Evolutionary conservation across 192 early-diverging fungal species (phyloP).

Genomic region (Dissophora ornata): DNA sequence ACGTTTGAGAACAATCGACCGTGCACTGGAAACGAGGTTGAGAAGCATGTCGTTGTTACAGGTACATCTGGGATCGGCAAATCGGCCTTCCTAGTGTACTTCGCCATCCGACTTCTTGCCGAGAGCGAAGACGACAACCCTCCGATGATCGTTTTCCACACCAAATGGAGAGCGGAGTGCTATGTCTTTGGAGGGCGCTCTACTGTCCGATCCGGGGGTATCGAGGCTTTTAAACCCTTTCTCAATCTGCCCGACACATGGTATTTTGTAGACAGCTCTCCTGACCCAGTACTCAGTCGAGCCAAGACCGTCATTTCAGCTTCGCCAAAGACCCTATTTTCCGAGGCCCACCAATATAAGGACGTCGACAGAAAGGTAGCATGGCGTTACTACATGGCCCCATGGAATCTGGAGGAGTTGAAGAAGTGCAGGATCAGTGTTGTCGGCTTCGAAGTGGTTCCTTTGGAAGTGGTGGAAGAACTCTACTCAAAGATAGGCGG

Average conservation of each 20-base stretch:
- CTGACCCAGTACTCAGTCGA: conserved; percentile 17
- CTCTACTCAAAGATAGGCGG: conserved; percentile 29
- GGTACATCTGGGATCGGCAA: conserved; percentile 31
- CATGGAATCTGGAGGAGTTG: conserved; percentile 19
- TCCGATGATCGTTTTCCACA: conserved; percentile 30
- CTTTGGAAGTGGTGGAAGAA: background rate
- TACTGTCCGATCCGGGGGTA: conserved; percentile 3
- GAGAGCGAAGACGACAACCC: conserved; percentile 21
- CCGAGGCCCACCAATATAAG: conserved; percentile 9
- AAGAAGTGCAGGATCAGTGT: conserved; percentile 1
- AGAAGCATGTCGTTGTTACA: conserved; percentile 21
- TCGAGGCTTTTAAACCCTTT: conserved; percentile 14
- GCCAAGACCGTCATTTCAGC: conserved; percentile 25
- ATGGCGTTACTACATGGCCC: conserved; percentile 25
- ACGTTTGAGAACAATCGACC: background rate
- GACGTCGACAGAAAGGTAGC: conserved; percentile 8
- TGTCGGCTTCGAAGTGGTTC: conserved; percentile 13
- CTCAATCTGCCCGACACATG: conserved; percentile 16
- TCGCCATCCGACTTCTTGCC: conserved; percentile 42
- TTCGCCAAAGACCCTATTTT: conserved; percentile 20
- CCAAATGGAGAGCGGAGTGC: background rate
- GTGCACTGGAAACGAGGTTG: background rate
- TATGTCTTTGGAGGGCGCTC: conserved; percentile 25
- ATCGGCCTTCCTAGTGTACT: conserved; percentile 51
- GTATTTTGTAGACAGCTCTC: conserved; percentile 25